Conservation (phyloP, 2,329 filamentous ascomycete species). For the Pestalotiopsis sp. region DNA sequence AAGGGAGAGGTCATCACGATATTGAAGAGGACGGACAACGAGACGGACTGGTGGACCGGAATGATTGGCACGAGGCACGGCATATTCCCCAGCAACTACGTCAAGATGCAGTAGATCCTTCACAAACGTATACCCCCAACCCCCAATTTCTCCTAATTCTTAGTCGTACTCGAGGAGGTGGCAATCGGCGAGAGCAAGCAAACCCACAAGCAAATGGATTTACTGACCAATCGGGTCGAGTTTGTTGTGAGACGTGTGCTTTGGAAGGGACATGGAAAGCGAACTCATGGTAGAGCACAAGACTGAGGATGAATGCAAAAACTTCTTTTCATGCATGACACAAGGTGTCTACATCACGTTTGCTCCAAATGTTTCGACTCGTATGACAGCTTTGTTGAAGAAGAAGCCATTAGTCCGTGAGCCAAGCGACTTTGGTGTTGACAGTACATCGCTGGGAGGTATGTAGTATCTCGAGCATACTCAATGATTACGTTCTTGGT, state of each 20-base stretch:
- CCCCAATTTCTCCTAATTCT: background rate
- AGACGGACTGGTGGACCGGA: slow-evolving; percentile 98
- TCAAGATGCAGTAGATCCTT: slow-evolving; percentile 57
- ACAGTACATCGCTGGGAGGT: too few relatives aligned
- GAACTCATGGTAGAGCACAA: background rate
- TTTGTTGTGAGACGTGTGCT: background rate
- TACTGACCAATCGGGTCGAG: background rate
- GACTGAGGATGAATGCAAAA: background rate
- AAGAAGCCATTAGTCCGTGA: too few relatives aligned
- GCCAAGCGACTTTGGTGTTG: too few relatives aligned
- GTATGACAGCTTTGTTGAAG: too few relatives aligned
- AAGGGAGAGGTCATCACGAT: slow-evolving; percentile 97
- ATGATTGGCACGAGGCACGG: slow-evolving; percentile 82
- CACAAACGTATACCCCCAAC: background rate
- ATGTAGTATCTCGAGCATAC: too few relatives aligned
- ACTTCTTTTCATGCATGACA: background rate
- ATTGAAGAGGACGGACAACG: slow-evolving; percentile 89
- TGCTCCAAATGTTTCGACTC: too few relatives aligned
- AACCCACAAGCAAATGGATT: background rate
- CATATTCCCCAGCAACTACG: slow-evolving; percentile 87
- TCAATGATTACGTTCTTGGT: too few relatives aligned
- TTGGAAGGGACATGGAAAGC: background rate
- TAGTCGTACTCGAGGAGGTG: background rate
- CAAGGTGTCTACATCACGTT: too few relatives aligned
- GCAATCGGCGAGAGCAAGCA: background rate